Base-by-base conservation (phyloP, 306 rosid species). In the Comarum palustre region DNA sequence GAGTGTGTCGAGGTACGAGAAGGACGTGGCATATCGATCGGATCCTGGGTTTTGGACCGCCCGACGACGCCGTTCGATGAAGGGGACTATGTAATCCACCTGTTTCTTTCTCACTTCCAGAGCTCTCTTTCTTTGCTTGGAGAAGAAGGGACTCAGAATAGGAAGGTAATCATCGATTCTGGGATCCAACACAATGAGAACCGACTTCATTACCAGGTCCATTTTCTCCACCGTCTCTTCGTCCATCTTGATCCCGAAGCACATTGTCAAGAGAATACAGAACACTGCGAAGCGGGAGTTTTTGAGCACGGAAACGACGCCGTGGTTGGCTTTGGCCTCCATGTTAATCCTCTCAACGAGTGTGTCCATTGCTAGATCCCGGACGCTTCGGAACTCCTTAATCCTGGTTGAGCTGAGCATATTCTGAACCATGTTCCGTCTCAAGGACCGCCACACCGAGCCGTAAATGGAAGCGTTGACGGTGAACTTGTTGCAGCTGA, bases 351-450 rank as follows among this genome's bases (percentile, higher is more conserved):
- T 82, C 13, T 71, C 61, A 51, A 91, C 80, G 39, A 95, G 81
- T 17, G 39, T 90, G 22, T 90, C 84, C 96, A 95, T 91, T 1
- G 99, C 97, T 0, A 79, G 79, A 11, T 83, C 78, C 0, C 99
- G 75, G 6, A 91, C 91, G 10, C 36, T 10, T 34, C 81, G 87
- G 71, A 95, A 95, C 75, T 91, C 99, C 71, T 79, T 88, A 1
- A 95, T 11, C 68, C 96, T 76, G 5, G 31, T 78, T 2, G 99
- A 88, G 46, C 88, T 88, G 16, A 95, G 96, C 99, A 91, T 95
- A 81, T 95, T 95, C 87, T 95, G 97, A 2, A 95, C 99, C 96
- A 95, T 84, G 91, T 95, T 95, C 43, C 81, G 73, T 13, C 99
- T 73, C 34, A 95, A 80, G 0, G 97, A 87, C 71, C 96, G 83